Evolutionary conservation across 2,329 filamentous ascomycete species (phyloP), one percentile per base, ranked within the genome.

Genomic region (Cytospora piceae): DNA sequence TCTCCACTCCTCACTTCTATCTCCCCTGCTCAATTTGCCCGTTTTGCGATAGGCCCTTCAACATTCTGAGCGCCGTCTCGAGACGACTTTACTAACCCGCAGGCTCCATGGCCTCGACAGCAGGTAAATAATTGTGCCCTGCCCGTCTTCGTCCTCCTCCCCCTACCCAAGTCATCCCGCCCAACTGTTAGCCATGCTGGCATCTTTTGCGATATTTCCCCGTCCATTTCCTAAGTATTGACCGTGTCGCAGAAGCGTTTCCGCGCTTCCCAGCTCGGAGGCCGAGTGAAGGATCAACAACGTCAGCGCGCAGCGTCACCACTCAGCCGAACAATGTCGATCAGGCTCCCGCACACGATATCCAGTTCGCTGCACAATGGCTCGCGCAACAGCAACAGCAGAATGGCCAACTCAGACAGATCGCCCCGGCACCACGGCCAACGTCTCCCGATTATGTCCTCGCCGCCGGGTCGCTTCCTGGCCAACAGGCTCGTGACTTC

Each of bases 381-480:
- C 72, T 82, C n/a, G 58, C 72, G 69, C 63, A 69, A 77, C 68
- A 79, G 79, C 58, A 66, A 5, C 65, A 64, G 17, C 65, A 67
- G 22, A 80, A 82, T 68, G 71, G 70, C 59, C 80, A 81, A 61
- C 71, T 77, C 12, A 80, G 80, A 71, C 79, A 81, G 57, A 79
- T 85, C 68, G 72, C 74, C 9, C 72, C 75, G 20, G 73, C 75
- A 9, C 71, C 74, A 39, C 75, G 79, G 37, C 81, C 82, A 61
- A 81, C 88, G 78, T 81, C 83, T 3, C 77, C 84, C 29, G 86
- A 88, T 70, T 85, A 86, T 67, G 82, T 88, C 77, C 82, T 89
- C 57, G 51, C 65, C 39, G 20, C 64, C 82, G 27, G 86, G 87
- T 57, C 61, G 12, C 68, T 80, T 88, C 71, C 83, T 85, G 68